Percentiles rank a stretch among this genome's conserved stretches.
Evolutionary conservation across 768 basidiomycete genomes (phyloP).

Genomic region (Rhodotorula diobovata): DNA sequence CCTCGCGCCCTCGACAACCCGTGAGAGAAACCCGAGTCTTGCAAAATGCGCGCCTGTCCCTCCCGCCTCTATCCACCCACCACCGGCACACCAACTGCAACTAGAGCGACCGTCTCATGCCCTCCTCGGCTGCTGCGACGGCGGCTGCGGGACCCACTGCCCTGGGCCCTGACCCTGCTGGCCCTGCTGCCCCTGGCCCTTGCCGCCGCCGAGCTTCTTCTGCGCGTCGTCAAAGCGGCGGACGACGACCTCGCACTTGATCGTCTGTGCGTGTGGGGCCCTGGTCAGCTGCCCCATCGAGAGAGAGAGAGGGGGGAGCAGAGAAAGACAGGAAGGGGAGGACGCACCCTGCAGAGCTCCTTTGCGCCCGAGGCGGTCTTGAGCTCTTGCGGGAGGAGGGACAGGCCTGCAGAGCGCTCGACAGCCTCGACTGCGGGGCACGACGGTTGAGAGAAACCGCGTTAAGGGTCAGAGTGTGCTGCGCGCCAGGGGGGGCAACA

Average conservation of each 20-base stretch:
- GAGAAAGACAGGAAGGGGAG: no score
- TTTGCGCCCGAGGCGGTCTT: slow-evolving; percentile 59
- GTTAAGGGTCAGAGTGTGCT: no score
- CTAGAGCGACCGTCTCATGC: no score
- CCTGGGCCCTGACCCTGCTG: not conserved
- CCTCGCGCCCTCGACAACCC: no score
- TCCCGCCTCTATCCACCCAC: no score
- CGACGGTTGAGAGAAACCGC: no score
- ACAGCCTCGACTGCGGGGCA: slow-evolving; percentile 67
- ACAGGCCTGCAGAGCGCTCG: slow-evolving; percentile 78
- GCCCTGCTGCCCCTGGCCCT: not conserved
- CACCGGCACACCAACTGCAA: no score
- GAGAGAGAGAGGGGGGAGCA: not conserved
- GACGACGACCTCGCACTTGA: slow-evolving; percentile 81
- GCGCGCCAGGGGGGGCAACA: no score
- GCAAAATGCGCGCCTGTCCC: no score
- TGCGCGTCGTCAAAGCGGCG: slow-evolving; percentile 75
- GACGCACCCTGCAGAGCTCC: slow-evolving; percentile 64
- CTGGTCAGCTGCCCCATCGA: not conserved
- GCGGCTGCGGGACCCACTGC: not conserved
- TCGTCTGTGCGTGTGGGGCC: slow-evolving; percentile 58
- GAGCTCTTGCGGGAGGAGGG: slow-evolving; percentile 74
- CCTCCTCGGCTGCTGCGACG: not conserved
- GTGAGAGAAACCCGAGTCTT: no score
- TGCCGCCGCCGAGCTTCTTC: slow-evolving; percentile 34